phyloP scores from a whole-genome alignment of 23 red algal genomes.

The Gracilaria vermiculophylla region DNA sequence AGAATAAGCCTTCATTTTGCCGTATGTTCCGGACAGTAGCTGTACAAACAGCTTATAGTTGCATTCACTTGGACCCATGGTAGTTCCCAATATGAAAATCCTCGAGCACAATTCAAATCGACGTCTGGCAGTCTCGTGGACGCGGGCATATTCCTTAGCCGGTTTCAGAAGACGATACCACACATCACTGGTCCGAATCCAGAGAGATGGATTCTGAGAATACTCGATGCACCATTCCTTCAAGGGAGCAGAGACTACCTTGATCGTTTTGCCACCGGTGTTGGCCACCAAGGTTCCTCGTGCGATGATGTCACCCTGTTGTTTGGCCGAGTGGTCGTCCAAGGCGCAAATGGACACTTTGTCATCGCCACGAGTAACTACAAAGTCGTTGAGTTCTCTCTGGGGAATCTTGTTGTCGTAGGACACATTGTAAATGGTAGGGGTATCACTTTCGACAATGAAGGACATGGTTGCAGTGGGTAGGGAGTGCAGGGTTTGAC shows the following conservation, averaged over 20 bases:
- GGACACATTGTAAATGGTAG: constrained; percentile 32
- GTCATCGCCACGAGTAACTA: constrained; percentile 46
- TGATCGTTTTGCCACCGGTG: constrained; percentile 14
- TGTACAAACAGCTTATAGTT: constrained; percentile 36
- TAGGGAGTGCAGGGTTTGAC: neutral
- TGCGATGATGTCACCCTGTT: constrained; percentile 3
- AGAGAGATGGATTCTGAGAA: constrained; percentile 42
- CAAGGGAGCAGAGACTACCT: constrained; percentile 35
- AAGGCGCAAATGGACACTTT: constrained; percentile 62
- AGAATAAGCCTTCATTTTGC: constrained; percentile 68
- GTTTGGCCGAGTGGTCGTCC: constrained; percentile 13
- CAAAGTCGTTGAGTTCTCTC: constrained; percentile 69
- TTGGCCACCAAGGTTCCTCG: constrained; percentile 34
- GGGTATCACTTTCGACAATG: constrained; percentile 42
- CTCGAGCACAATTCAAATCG: constrained; percentile 75
- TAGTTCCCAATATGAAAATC: constrained; percentile 64
- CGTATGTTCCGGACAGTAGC: constrained; percentile 42
- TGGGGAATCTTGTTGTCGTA: constrained; percentile 65
- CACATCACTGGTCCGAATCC: constrained; percentile 44
- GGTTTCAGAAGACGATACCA: constrained; percentile 67
- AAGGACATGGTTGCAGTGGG: constrained; percentile 17
- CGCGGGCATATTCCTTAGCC: constrained; percentile 69
- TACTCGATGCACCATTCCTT: constrained; percentile 91
- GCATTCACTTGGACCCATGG: constrained; percentile 32
- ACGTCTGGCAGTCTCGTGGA: constrained; percentile 47